Conservation (phyloP, 2,329 filamentous ascomycete species). For the Ophiostoma perfectum region DNA sequence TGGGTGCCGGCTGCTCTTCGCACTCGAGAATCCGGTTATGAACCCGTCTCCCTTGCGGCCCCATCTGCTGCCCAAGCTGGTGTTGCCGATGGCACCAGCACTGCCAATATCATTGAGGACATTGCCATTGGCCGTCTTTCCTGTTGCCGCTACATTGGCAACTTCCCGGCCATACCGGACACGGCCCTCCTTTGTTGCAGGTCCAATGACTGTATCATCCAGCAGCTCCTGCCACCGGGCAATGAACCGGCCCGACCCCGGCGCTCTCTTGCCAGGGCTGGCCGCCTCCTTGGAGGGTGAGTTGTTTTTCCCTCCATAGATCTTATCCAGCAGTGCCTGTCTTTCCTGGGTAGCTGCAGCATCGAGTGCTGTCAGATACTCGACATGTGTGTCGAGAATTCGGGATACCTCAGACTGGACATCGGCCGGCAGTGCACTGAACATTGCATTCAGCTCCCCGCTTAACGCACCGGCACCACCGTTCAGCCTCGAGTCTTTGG, state of each 20-base stretch:
- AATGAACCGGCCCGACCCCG: constrained; percentile 67
- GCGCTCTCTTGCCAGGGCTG: constrained; percentile 24
- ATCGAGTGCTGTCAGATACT: constrained; percentile 54
- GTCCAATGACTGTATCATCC: constrained; percentile 59
- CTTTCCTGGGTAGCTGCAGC: constrained; percentile 50
- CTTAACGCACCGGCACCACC: constrained; percentile 40
- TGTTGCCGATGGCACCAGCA: neutral
- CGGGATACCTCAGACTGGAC: constrained; percentile 43
- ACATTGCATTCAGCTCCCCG: constrained; percentile 39
- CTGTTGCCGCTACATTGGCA: constrained; percentile 29
- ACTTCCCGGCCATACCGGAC: constrained; percentile 52
- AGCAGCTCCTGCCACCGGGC: constrained; percentile 66
- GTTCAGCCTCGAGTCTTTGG: constrained; percentile 23
- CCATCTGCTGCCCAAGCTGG: neutral
- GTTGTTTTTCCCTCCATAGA: constrained; percentile 21
- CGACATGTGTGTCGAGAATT: constrained; percentile 54
- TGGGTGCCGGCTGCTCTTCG: constrained; percentile 16
- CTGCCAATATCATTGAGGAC: neutral
- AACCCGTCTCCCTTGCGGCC: constrained; percentile 15
- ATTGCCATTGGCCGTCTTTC: constrained; percentile 33
- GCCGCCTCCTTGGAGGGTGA: neutral
- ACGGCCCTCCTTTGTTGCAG: constrained; percentile 47
- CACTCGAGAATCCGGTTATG: constrained; percentile 17
- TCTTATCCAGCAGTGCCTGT: constrained; percentile 49
- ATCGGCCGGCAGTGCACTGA: constrained; percentile 41